phyloP scores from a whole-genome alignment of 2,329 filamentous ascomycete species.

The Plenodomus lindquistii region DNA sequence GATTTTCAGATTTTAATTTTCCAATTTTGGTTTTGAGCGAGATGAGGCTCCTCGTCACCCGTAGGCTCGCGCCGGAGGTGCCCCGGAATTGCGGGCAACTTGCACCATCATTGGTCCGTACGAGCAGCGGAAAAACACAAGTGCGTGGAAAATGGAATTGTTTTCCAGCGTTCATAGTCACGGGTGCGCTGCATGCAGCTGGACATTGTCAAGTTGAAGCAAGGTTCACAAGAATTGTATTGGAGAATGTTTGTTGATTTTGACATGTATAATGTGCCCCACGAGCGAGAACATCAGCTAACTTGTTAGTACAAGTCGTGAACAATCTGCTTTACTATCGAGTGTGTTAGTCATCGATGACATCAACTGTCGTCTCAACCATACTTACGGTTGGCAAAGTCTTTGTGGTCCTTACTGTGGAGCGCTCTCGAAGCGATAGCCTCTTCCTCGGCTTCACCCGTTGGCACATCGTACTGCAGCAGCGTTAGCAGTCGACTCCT shows the following conservation, averaged over 20 bases:
- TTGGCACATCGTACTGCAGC: slow-evolving; percentile 40
- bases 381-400: slow-evolving; percentile 40
- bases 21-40: too few species aligned
- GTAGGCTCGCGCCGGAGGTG: not conserved
- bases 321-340: slow-evolving; percentile 39
- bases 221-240: too few species aligned
- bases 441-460: slow-evolving; percentile 41
- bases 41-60: too few species aligned
- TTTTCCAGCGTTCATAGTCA: slow-evolving; percentile 20
- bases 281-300: not conserved
- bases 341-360: slow-evolving; percentile 6
- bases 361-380: not conserved
- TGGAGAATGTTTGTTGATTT: too few species aligned
- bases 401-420: slow-evolving; percentile 43
- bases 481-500: slow-evolving; percentile 12
- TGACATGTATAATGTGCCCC: not conserved
- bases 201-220: too few species aligned
- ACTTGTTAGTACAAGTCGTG: slow-evolving; percentile 32
- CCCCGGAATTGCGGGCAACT: slow-evolving; percentile 18
- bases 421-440: slow-evolving; percentile 41
- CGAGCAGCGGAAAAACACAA: slow-evolving; percentile 10
- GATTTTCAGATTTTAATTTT: too few species aligned
- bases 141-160: slow-evolving; percentile 17
- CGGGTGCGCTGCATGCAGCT: too few species aligned
- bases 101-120: slow-evolving; percentile 14